Percentiles rank a stretch among this genome's conserved stretches.
phyloP scores from a whole-genome alignment of 2,329 filamentous ascomycete species.

The Aspergillus fructus region DNA sequence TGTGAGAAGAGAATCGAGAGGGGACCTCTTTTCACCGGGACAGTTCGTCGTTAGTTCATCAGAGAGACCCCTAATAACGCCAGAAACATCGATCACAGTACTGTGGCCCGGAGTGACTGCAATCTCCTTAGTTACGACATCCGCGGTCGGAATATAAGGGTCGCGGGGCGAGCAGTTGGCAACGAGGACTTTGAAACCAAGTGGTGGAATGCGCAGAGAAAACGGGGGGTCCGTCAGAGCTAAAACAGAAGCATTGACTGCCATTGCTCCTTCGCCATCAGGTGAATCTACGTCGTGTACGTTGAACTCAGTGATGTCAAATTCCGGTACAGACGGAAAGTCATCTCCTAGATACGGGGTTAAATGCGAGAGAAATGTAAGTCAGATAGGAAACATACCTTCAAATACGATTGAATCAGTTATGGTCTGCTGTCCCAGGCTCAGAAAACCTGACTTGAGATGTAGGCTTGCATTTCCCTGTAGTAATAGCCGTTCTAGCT shows the following conservation, averaged over 20 bases:
- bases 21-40: constrained; percentile 74
- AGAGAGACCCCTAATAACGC: constrained; percentile 71
- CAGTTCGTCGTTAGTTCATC: constrained; percentile 70
- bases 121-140: constrained; percentile 68
- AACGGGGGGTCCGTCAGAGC: constrained; percentile 77
- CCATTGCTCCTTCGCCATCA: constrained; percentile 64
- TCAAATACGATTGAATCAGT: constrained; percentile 75
- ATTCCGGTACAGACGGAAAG: constrained; percentile 74
- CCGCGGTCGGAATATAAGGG: constrained; percentile 74
- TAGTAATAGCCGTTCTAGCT: constrained; percentile 68
- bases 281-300: constrained; percentile 68
- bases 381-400: constrained; percentile 67
- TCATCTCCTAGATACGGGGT: constrained; percentile 49
- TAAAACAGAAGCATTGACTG: constrained; percentile 72
- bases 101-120: constrained; percentile 66
- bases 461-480: constrained; percentile 71
- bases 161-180: constrained; percentile 74
- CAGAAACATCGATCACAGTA: constrained; percentile 68
- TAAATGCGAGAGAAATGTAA: constrained; percentile 32
- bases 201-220: constrained; percentile 70
- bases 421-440: constrained; percentile 73
- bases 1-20: constrained; percentile 76
- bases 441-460: constrained; percentile 76
- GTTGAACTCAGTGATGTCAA: constrained; percentile 78
- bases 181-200: constrained; percentile 82